Evolutionary conservation across 805 yeast species (phyloP).

Genomic region (Saturnispora sanitii): DNA sequence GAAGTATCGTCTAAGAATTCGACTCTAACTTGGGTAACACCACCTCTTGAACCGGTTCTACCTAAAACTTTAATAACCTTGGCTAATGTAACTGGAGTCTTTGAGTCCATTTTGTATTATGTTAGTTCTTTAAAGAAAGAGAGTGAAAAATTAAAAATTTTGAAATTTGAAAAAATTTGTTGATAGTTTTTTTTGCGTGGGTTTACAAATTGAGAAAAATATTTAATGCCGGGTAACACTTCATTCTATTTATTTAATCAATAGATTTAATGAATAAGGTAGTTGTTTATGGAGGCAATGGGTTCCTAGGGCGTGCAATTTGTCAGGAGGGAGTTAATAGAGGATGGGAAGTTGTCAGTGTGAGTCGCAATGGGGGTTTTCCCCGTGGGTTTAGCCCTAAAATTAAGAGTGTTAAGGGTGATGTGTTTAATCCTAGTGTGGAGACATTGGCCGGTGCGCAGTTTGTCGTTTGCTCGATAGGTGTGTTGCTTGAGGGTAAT

Average conservation of each 20-base stretch:
- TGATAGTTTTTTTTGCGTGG: not conserved
- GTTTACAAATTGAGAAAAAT: not conserved
- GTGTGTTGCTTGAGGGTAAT: conserved; percentile 56
- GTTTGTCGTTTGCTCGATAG: conserved; percentile 77
- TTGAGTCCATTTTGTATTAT: conserved; percentile 33
- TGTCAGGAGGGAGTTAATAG: conserved; percentile 55
- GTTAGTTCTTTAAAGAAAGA: not conserved
- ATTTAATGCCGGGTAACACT: conserved; percentile 3
- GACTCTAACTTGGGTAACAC: conserved; percentile 97
- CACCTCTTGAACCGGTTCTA: conserved; percentile 99
- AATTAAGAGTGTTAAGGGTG: conserved; percentile 59
- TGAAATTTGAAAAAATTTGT: not conserved
- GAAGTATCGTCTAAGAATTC: conserved; percentile 92
- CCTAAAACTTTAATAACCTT: conserved; percentile 99
- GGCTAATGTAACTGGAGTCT: conserved; percentile 97
- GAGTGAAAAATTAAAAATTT: not conserved
- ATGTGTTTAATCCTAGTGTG: conserved; percentile 51
- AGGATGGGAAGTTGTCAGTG: conserved; percentile 59
- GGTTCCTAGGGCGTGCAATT: conserved; percentile 64
- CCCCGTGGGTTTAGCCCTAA: conserved; percentile 38
- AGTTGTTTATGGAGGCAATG: conserved; percentile 82
- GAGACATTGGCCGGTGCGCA: conserved; percentile 37
- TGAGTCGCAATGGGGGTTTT: conserved; percentile 24
- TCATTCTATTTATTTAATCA: not conserved
- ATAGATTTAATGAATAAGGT: conserved; percentile 10